phyloP scores from a whole-genome alignment of 345 rosid genomes.

The Limnanthes douglasii region DNA sequence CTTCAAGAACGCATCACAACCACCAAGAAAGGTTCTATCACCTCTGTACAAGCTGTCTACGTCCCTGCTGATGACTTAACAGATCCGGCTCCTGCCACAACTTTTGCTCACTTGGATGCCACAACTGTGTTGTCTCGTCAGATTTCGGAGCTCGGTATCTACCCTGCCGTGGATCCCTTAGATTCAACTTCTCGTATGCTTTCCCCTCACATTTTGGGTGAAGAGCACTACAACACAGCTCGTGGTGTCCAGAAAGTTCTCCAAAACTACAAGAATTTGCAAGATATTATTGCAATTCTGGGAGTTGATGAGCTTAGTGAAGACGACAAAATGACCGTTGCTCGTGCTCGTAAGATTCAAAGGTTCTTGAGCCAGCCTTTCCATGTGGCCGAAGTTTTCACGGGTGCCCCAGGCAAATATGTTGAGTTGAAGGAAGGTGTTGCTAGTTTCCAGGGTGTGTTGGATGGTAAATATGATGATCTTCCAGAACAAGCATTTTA shows the following conservation, averaged over 20 bases:
- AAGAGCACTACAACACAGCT: conserved; percentile 90
- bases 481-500: conserved; percentile 74
- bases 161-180: conserved; percentile 81
- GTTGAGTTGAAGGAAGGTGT: conserved; percentile 71
- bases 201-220: conserved; percentile 94
- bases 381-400: conserved; percentile 99
- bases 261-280: conserved; percentile 97
- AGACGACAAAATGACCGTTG: conserved; percentile 94
- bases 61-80: conserved; percentile 97
- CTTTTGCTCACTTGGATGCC: conserved; percentile 90
- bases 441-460: conserved; percentile 35
- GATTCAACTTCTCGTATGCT: conserved; percentile 88
- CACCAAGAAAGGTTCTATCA: conserved; percentile 81
- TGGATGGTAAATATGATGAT: conserved; percentile 81
- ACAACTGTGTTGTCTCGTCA: conserved; percentile 84
- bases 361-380: conserved; percentile 97
- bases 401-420: conserved; percentile 96
- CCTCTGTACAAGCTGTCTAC: conserved; percentile 82
- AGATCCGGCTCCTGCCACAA: conserved; percentile 90
- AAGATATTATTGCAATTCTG: conserved; percentile 96
- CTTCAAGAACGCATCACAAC: conserved; percentile 89
- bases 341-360: conserved; percentile 96
- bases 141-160: conserved; percentile 82
- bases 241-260: conserved; percentile 98
- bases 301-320: conserved; percentile 99